Evolutionary conservation across 352 stramenopile species (phyloP).

Genomic region (Phytopythium boreale): DNA sequence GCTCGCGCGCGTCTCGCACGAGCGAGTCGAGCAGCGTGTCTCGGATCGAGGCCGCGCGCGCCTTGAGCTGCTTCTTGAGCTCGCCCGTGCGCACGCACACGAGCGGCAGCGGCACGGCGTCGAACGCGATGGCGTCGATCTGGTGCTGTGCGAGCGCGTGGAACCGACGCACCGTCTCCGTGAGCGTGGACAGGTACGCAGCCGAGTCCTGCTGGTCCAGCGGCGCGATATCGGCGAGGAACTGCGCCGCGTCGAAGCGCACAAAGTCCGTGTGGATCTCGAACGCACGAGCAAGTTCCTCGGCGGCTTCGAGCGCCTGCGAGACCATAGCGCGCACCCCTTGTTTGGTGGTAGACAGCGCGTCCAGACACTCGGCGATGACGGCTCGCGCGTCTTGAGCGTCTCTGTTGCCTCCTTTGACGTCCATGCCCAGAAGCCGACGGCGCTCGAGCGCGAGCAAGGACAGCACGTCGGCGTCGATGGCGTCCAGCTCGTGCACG

Average conservation of each 20-base stretch:
- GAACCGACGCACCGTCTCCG: conserved; percentile 70
- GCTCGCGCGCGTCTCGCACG: conserved; percentile 65
- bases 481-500: conserved; percentile 76
- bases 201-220: conserved; percentile 25
- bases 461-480: conserved; percentile 91
- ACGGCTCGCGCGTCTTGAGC: conserved; percentile 20
- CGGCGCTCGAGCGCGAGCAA: conserved; percentile 71
- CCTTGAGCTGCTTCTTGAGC: conserved; percentile 72
- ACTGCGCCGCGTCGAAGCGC: conserved; percentile 72
- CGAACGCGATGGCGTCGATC: conserved; percentile 67
- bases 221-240: conserved; percentile 57
- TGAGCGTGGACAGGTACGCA: conserved; percentile 46
- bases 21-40: conserved; percentile 83
- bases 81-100: conserved; percentile 68
- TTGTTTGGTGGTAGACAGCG: conserved; percentile 42
- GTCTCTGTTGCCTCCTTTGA: conserved; percentile 10
- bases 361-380: conserved; percentile 42
- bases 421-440: conserved; percentile 54
- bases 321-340: conserved; percentile 56
- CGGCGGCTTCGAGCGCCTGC: conserved; percentile 59
- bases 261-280: conserved; percentile 82
- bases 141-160: conserved; percentile 51
- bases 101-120: conserved; percentile 73
- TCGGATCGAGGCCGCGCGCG: conserved; percentile 62
- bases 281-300: conserved; percentile 70